Evolutionary conservation across 495 filamentous ascomycete species (phyloP).

Genomic region (Penicillium taxi): DNA sequence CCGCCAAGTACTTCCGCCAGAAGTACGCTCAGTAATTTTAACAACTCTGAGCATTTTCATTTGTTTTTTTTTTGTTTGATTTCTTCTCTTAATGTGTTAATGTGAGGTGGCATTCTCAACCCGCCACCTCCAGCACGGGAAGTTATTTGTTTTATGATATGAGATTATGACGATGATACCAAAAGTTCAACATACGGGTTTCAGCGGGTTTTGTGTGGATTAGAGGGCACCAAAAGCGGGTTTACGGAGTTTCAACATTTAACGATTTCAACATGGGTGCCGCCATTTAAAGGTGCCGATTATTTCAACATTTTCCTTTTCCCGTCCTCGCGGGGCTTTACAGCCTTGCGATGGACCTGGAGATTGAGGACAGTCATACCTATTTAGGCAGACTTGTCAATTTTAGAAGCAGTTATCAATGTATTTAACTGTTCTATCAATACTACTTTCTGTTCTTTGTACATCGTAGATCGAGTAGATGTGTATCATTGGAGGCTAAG

Average conservation of each 20-base stretch:
- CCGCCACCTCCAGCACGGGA: conserved; percentile 31
- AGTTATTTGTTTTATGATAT: conserved; percentile 29
- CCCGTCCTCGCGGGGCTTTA: conserved; percentile 15
- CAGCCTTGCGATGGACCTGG: conserved; percentile 11
- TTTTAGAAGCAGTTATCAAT: conserved; percentile 26
- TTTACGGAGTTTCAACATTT: conserved; percentile 48
- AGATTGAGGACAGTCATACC: conserved; percentile 8
- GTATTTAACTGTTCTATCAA: too few relatives aligned
- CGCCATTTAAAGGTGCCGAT: conserved; percentile 33
- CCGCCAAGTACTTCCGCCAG: conserved; percentile 89
- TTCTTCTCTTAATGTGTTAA: conserved; percentile 24
- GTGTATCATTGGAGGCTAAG: too few relatives aligned
- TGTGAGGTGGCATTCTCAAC: conserved; percentile 35
- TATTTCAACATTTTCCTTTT: conserved; percentile 26
- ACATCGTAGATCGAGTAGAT: too few relatives aligned
- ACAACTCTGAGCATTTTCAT: conserved; percentile 6
- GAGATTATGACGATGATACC: conserved; percentile 47
- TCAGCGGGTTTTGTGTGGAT: conserved; percentile 31
- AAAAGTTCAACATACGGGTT: conserved; percentile 47
- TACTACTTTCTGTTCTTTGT: too few relatives aligned
- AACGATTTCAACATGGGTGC: conserved; percentile 55
- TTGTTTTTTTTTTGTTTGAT: conserved; percentile 3
- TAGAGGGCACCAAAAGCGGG: conserved; percentile 43
- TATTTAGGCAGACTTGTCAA: conserved; percentile 6
- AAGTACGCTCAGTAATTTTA: conserved; percentile 59